Percentiles rank a stretch among this genome's conserved stretches.
These are phyloP conservation scores for Lentinula aciculospora DNA, from an alignment of 768 basidiomycete genomes.

Conservation along the genomic window DNA sequence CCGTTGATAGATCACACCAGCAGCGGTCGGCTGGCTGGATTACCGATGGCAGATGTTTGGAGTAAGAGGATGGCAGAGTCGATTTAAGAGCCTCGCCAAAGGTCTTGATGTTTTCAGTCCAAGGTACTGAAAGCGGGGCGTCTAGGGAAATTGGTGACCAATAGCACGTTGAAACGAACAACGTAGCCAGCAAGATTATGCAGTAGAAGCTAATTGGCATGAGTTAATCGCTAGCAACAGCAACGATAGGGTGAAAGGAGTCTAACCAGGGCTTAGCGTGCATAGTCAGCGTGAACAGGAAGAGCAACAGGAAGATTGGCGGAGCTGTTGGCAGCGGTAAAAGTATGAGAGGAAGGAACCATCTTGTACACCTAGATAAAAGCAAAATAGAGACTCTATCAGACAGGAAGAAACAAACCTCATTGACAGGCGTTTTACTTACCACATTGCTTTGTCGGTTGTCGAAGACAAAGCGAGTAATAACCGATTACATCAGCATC, in stretches of 20 bases:
- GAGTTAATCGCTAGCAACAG: background rate
- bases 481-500: slow-evolving; percentile 5
- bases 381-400: background rate
- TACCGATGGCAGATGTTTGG: slow-evolving; percentile 42
- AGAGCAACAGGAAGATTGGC: slow-evolving; percentile 74
- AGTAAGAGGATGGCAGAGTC: slow-evolving; percentile 33
- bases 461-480: background rate
- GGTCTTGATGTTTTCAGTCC: slow-evolving; percentile 67
- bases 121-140: slow-evolving; percentile 56
- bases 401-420: background rate
- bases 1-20: slow-evolving; percentile 75
- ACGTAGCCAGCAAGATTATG: slow-evolving; percentile 73
- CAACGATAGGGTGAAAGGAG: background rate
- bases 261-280: slow-evolving; percentile 83
- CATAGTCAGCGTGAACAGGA: slow-evolving; percentile 69
- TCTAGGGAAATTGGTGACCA: slow-evolving; percentile 78
- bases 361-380: slow-evolving; percentile 70
- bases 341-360: slow-evolving; percentile 76
- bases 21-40: slow-evolving; percentile 74
- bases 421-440: background rate
- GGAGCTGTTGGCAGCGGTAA: slow-evolving; percentile 76
- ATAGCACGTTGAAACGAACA: slow-evolving; percentile 84
- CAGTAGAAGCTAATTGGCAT: slow-evolving; percentile 67
- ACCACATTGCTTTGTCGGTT: background rate
- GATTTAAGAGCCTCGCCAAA: slow-evolving; percentile 61